Conservation (phyloP, 2,329 filamentous ascomycete genomes). For the Byssoonygena ceratinophila region DNA sequence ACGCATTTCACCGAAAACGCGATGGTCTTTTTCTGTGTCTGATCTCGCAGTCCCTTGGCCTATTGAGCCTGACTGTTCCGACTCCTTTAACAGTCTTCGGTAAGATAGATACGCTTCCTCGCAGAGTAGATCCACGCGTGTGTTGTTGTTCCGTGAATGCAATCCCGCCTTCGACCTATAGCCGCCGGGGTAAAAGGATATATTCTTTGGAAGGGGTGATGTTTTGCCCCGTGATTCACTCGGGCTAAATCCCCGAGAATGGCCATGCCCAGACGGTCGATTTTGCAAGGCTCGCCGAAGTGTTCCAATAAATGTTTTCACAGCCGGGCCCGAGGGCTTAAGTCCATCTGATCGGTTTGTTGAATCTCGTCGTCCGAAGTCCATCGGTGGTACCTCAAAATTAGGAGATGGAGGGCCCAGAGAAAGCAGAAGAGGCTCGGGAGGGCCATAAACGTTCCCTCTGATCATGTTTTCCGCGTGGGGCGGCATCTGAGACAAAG, state of each 20-base stretch:
- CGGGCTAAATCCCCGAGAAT: constrained; percentile 1
- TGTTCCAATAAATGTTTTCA: constrained; percentile 77
- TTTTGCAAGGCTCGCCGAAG: constrained; percentile 73
- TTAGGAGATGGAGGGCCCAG: constrained; percentile 43
- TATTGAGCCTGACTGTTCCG: constrained; percentile 20
- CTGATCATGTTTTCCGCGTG: constrained; percentile 77
- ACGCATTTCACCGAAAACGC: background rate
- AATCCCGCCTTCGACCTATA: constrained; percentile 32
- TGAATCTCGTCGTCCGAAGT: constrained; percentile 13
- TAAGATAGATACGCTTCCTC: constrained; percentile 69
- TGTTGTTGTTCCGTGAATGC: constrained; percentile 41
- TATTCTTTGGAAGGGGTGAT: constrained; percentile 35
- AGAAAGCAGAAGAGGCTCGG: constrained; percentile 66
- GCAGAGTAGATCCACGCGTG: constrained; percentile 73
- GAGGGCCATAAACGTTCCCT: constrained; percentile 72
- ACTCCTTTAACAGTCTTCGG: constrained; percentile 59
- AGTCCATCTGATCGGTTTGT: constrained; percentile 14
- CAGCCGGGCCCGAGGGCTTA: constrained; percentile 46
- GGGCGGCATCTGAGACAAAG: constrained; percentile 50
- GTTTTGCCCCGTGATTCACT: constrained; percentile 28
- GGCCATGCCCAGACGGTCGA: constrained; percentile 28
- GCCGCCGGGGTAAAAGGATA: constrained; percentile 37
- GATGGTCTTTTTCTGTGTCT: background rate
- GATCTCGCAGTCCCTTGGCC: constrained; percentile 15
- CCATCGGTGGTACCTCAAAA: constrained; percentile 26